Conservation (phyloP, 306 rosid genomes). For the Alnus glutinosa region DNA sequence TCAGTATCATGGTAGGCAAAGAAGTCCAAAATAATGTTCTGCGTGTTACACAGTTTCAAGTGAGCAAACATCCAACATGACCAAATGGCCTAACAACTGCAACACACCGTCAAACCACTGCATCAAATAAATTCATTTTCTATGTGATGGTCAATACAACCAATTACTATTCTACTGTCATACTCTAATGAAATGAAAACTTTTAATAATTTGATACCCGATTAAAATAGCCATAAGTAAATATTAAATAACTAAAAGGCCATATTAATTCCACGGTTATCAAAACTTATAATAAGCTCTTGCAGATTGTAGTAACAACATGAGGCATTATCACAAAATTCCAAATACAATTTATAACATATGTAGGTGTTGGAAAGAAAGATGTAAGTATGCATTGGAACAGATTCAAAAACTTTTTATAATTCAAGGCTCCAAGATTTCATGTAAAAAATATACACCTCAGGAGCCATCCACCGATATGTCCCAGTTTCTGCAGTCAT, state of each 20-base stretch:
- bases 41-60: neutral
- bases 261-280: neutral
- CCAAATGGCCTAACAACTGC: neutral
- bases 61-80: neutral
- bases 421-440: neutral
- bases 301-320: neutral
- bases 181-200: neutral
- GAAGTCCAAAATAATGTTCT: neutral
- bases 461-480: constrained; percentile 99
- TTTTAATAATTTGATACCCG: neutral
- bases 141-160: neutral
- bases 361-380: constrained; percentile 6
- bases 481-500: constrained; percentile 99
- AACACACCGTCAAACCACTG: neutral
- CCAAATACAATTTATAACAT: constrained; percentile 2
- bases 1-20: neutral
- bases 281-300: neutral
- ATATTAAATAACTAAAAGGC: neutral
- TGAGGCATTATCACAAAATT: neutral
- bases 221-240: neutral
- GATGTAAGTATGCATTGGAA: constrained; percentile 14
- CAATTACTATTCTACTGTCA: neutral
- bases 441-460: constrained; percentile 45
- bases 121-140: neutral
- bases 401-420: constrained; percentile 26